A percentile compares a stretch with the other conserved stretches of the same genome.
Conservation (phyloP, 75 land plant species). For the Cupressus sempervirens region DNA sequence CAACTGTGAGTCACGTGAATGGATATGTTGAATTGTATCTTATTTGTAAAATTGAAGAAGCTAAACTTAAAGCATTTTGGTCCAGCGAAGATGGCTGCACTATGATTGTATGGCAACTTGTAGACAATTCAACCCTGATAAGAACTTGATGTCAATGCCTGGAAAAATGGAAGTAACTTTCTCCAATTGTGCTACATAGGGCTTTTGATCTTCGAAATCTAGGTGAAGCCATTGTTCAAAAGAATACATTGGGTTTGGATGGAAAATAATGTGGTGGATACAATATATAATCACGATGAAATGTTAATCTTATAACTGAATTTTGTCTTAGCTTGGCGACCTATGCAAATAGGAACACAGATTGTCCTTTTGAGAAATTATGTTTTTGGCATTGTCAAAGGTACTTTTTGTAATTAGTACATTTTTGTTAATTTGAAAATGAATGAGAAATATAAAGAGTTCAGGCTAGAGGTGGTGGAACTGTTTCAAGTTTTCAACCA, state of each 20-base stretch:
- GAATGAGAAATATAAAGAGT: neutral
- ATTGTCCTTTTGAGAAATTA: neutral
- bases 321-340: neutral
- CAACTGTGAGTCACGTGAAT: no score
- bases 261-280: neutral
- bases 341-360: neutral
- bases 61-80: no score
- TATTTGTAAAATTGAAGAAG: no score
- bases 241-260: neutral
- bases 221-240: neutral
- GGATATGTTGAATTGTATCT: no score
- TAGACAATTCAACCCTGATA: no score
- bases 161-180: no score
- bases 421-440: no score
- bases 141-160: no score
- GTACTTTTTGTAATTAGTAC: neutral
- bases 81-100: no score
- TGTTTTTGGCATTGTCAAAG: neutral
- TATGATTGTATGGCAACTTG: no score
- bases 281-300: neutral
- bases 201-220: neutral
- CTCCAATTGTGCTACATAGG: neutral
- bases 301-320: neutral
- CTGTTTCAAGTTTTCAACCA: neutral
- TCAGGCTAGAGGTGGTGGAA: neutral